phyloP scores from a whole-genome alignment of 192 early-diverging fungal species.

The Coemansia sp. region DNA sequence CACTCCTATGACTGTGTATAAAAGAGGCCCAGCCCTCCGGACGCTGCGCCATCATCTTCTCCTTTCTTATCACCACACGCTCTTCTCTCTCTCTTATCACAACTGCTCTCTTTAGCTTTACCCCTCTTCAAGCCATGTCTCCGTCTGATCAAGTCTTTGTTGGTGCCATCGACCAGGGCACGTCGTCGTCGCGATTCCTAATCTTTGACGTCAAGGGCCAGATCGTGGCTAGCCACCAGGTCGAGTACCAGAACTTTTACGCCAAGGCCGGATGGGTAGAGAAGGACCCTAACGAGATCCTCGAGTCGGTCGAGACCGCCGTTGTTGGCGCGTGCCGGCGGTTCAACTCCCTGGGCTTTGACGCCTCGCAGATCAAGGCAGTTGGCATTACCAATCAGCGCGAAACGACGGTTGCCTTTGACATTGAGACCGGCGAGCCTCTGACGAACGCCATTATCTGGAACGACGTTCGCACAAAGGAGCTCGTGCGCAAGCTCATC shows the following conservation, averaged over 20 bases:
- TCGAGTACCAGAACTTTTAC: slow-evolving; percentile 77
- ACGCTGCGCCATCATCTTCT: neutral
- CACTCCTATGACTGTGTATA: neutral
- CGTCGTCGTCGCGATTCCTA: slow-evolving; percentile 86
- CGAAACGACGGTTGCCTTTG: slow-evolving; percentile 92
- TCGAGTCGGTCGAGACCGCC: slow-evolving; percentile 66
- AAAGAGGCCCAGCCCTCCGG: neutral
- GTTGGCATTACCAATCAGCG: slow-evolving; percentile 95
- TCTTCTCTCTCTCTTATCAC: neutral
- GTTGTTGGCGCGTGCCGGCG: slow-evolving; percentile 64
- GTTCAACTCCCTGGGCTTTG: slow-evolving; percentile 61
- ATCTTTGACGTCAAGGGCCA: slow-evolving; percentile 78
- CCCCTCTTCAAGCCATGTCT: slow-evolving; percentile 31
- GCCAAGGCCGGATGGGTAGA: slow-evolving; percentile 86
- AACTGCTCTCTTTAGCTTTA: neutral
- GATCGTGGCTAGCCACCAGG: slow-evolving; percentile 71
- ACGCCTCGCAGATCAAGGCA: slow-evolving; percentile 57
- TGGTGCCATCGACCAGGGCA: slow-evolving; percentile 93
- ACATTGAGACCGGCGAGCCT: slow-evolving; percentile 71
- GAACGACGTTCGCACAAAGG: slow-evolving; percentile 82
- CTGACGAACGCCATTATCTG: slow-evolving; percentile 89
- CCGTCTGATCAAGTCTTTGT: slow-evolving; percentile 54
- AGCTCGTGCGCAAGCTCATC: slow-evolving; percentile 64
- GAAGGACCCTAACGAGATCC: slow-evolving; percentile 78
- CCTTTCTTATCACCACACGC: neutral